A percentile compares a stretch with the other conserved stretches of the same genome.
phyloP scores from a whole-genome alignment of 83 land plant genomes.

The Picea mariana region DNA sequence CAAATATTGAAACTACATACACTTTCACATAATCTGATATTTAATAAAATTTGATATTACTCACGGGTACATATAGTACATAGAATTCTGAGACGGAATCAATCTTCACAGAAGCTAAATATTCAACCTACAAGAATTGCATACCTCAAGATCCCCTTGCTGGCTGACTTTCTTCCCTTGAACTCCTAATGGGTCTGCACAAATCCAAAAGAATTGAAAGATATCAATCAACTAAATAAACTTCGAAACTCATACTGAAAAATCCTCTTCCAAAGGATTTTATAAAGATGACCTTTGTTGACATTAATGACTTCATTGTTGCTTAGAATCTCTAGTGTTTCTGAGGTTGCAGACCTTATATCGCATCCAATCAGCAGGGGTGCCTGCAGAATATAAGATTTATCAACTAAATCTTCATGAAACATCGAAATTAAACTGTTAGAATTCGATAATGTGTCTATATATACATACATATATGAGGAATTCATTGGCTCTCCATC shows the following conservation, averaged over 20 bases:
- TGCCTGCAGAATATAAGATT: constrained; percentile 50
- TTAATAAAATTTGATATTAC: neutral
- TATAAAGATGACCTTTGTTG: constrained; percentile 63
- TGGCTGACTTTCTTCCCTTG: constrained; percentile 52
- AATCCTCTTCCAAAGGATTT: neutral
- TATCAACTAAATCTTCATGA: neutral
- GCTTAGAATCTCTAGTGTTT: constrained; percentile 56
- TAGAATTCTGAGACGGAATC: too few relatives aligned
- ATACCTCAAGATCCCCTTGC: constrained; percentile 30
- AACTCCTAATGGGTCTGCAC: constrained; percentile 46
- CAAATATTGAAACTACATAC: too few relatives aligned
- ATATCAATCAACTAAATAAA: neutral
- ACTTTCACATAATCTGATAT: too few relatives aligned
- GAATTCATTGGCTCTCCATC: too few relatives aligned
- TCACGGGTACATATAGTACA: neutral
- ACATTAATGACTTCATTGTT: constrained; percentile 81
- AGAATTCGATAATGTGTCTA: neutral
- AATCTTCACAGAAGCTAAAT: neutral
- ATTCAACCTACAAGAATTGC: neutral
- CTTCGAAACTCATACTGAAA: too few relatives aligned
- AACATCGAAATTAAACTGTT: neutral
- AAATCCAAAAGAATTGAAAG: neutral
- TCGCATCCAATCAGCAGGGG: constrained; percentile 97
- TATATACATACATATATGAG: too few relatives aligned
- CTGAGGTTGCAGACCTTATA: constrained; percentile 71